Evolutionary conservation across 306 rosid species (phyloP).

Genomic region (Herpetospermum pedunculosum): DNA sequence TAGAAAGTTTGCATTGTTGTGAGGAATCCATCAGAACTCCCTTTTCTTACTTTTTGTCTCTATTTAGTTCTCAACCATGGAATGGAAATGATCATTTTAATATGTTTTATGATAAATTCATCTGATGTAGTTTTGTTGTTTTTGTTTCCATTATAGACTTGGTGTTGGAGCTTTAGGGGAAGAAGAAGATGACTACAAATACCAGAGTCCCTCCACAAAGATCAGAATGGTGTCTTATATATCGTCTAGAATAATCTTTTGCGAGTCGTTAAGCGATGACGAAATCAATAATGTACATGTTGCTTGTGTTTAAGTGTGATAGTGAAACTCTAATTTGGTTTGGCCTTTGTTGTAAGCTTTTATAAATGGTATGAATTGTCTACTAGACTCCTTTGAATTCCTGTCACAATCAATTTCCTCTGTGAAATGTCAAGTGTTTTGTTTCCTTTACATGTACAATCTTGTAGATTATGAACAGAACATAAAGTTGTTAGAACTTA

Average conservation of each 20-base stretch:
- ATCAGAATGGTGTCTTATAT: conserved; percentile 25
- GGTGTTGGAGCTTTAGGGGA: conserved; percentile 82
- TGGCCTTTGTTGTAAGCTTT: conserved; percentile 2
- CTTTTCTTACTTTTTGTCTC: background rate
- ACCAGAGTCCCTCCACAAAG: background rate
- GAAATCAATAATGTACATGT: background rate
- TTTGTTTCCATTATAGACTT: conserved; percentile 49
- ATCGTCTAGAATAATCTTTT: conserved; percentile 13
- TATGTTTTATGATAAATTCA: background rate
- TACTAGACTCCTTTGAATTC: background rate
- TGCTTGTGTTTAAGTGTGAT: conserved; percentile 2
- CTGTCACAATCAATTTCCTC: background rate
- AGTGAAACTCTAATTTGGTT: background rate
- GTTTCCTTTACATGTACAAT: background rate
- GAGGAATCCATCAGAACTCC: background rate
- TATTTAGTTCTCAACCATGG: background rate
- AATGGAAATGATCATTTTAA: conserved; percentile 1
- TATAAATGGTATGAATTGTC: background rate
- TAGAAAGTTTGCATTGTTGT: background rate
- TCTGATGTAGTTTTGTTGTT: conserved; percentile 18
- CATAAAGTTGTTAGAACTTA: background rate
- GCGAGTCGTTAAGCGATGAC: conserved; percentile 12
- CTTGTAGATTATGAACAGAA: background rate
- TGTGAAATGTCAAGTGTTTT: background rate
- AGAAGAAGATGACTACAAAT: conserved; percentile 9